Base-by-base conservation (phyloP, 306 rosid species). In the Astragalus membranaceus region DNA sequence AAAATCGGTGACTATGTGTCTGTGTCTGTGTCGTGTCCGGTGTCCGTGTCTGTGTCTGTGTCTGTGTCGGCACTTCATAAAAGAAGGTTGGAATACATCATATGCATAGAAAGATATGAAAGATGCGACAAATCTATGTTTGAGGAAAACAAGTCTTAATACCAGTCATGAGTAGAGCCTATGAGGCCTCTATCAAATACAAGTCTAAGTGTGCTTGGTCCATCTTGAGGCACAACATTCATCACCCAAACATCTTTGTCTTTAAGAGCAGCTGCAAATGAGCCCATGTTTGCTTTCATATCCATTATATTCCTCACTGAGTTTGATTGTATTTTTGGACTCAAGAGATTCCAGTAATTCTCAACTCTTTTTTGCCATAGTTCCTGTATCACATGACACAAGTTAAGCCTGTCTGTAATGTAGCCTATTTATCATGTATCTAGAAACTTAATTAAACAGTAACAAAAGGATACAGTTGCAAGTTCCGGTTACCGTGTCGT, bases 191-290 rank as follows among this genome's bases (percentile, higher is more conserved):
- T 82, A 72, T 90, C 97, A 30, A 83, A 87, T 51, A 94, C 78
- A 67, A 94, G 52, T 87, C 89, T 88, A 4, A 90, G 92, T n/a
- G 92, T 90, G 84, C 82, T 87, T 8, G 95, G 96, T 81, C 97
- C 96, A 60, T 94, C 92, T 61, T 75, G 89, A 8, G 91, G 79
- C 29, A 90, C 92, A 47, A 87, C 96, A 66, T 94, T 94, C 98
- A 94, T 90, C 84, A 94, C 97, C 98, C 98, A 94, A 74, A 94
- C 91, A 62, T 84, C 85, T 78, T 88, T 94, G 58, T 72, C 80
- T 73, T 72, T 88, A 33, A 94, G 80, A 77, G 91, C 92, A 73
- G 98, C 97, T 37, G 84, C 97, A 75, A 87, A 88, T 42, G 97
- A 90, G 20, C 95, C 96, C 97, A 94, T 69, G 73, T 81, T 73